phyloP scores from a whole-genome alignment of 805 yeast genomes.

The Monosporozyma solicola region DNA sequence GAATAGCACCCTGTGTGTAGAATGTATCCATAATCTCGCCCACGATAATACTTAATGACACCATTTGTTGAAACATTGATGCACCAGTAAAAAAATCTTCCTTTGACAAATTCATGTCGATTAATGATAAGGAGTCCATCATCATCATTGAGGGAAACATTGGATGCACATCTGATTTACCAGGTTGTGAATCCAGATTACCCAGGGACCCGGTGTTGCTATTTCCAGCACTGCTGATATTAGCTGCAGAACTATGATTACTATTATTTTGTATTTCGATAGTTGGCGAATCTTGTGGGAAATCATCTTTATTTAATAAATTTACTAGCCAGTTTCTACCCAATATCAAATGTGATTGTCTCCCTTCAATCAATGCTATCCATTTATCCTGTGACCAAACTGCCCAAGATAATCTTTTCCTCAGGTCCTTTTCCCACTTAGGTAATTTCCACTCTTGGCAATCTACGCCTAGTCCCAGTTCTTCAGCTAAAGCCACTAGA shows the following conservation, averaged over 20 bases:
- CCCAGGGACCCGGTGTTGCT: background rate
- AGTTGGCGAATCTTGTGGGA: conserved; percentile 54
- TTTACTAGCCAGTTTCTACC: conserved; percentile 75
- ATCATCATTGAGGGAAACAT: conserved; percentile 1
- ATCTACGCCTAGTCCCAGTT: conserved; percentile 83
- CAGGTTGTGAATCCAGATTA: background rate
- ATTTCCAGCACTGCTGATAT: background rate
- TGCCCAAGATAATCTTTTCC: conserved; percentile 92
- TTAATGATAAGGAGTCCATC: conserved; percentile 14
- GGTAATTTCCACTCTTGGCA: conserved; percentile 89
- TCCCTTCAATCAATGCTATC: conserved; percentile 69
- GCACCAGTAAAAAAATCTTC: conserved; percentile 67
- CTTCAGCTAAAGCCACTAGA: conserved; percentile 81
- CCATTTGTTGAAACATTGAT: conserved; percentile 55
- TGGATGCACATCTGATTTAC: background rate
- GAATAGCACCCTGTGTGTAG: conserved; percentile 61
- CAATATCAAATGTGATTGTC: conserved; percentile 73
- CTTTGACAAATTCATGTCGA: conserved; percentile 22
- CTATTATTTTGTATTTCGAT: conserved; percentile 5
- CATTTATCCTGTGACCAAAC: conserved; percentile 88
- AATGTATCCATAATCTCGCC: conserved; percentile 65
- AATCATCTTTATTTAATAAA: conserved; percentile 58
- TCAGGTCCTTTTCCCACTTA: conserved; percentile 85
- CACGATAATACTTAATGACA: conserved; percentile 56
- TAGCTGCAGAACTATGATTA: background rate